Evolutionary conservation across 2,329 filamentous ascomycete genomes (phyloP).

Genomic region (Gliomastix tumulicola): DNA sequence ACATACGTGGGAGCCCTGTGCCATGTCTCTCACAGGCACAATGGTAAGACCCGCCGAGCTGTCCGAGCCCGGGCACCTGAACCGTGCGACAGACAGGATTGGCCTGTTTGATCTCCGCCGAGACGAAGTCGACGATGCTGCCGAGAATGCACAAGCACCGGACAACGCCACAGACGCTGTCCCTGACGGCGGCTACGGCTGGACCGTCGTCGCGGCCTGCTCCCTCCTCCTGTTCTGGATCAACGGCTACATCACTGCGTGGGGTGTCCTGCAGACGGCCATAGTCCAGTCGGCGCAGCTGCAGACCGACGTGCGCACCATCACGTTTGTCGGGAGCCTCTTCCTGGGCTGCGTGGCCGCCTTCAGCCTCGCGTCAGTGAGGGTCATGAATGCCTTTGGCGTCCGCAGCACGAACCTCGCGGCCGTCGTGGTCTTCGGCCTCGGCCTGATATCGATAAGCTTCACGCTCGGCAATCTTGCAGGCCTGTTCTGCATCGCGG

Average conservation of each 20-base stretch:
- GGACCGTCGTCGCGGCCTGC: constrained; percentile 3
- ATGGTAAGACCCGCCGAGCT: too few species aligned
- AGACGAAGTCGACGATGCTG: not conserved
- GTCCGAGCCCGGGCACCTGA: too few species aligned
- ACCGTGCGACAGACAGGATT: too few species aligned
- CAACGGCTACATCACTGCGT: constrained; percentile 4
- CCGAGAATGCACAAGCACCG: too few species aligned
- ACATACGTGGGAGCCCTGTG: too few species aligned
- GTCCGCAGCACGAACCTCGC: constrained; percentile 1
- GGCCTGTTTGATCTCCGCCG: too few species aligned
- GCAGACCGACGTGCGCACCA: constrained; percentile 2
- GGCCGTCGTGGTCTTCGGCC: not conserved
- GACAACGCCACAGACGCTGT: constrained; percentile 2
- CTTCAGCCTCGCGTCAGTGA: constrained; percentile 1
- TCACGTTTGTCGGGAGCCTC: constrained; percentile 5
- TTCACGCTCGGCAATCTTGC: constrained; percentile 2
- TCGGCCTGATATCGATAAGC: constrained; percentile 2
- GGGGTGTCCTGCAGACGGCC: constrained; percentile 5
- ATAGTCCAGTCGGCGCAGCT: not conserved
- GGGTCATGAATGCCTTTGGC: constrained; percentile 1
- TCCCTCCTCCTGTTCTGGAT: constrained; percentile 4
- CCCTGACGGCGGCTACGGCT: constrained; percentile 6
- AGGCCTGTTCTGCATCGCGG: constrained; percentile 2
- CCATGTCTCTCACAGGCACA: too few species aligned
- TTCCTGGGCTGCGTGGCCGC: constrained; percentile 2